A percentile compares a stretch with the other conserved stretches of the same genome.
These are phyloP conservation scores for Phytophthora hibernalis DNA, from an alignment of 352 stramenopile species.

Conservation along the genomic window DNA sequence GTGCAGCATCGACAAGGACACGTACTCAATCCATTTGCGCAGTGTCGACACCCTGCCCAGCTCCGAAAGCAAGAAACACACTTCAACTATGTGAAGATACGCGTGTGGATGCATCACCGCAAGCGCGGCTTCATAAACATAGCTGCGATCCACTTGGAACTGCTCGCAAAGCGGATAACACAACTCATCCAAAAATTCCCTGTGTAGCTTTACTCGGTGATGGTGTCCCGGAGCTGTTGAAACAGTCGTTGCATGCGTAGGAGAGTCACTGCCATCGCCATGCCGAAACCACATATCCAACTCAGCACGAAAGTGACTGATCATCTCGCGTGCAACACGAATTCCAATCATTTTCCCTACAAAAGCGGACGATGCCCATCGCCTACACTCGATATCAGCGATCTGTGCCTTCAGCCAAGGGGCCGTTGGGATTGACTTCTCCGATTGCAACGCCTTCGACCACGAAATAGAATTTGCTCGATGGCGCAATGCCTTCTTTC, in stretches of 20 bases:
- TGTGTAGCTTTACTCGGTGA: constrained; percentile 54
- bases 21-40: constrained; percentile 85
- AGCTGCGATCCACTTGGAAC: constrained; percentile 82
- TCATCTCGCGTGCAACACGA: constrained; percentile 85
- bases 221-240: constrained; percentile 19
- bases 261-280: constrained; percentile 25
- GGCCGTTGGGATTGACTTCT: constrained; percentile 45
- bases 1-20: constrained; percentile 82
- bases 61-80: constrained; percentile 80
- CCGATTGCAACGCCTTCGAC: constrained; percentile 45
- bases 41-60: constrained; percentile 59
- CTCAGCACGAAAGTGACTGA: constrained; percentile 79
- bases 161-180: constrained; percentile 77
- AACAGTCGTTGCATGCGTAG: constrained; percentile 10
- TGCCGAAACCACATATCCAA: constrained; percentile 58
- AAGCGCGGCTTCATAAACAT: constrained; percentile 80
- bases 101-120: constrained; percentile 84
- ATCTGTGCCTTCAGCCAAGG: constrained; percentile 87
- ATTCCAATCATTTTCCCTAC: constrained; percentile 90
- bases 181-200: constrained; percentile 75
- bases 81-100: constrained; percentile 83
- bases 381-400: constrained; percentile 84
- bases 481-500: constrained; percentile 31
- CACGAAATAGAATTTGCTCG: constrained; percentile 59
- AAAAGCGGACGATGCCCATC: constrained; percentile 86